Evolutionary conservation across 257 asterid genomes (phyloP), one percentile per base, ranked within the genome.

Genomic region (Cynanchum wilfordii): DNA sequence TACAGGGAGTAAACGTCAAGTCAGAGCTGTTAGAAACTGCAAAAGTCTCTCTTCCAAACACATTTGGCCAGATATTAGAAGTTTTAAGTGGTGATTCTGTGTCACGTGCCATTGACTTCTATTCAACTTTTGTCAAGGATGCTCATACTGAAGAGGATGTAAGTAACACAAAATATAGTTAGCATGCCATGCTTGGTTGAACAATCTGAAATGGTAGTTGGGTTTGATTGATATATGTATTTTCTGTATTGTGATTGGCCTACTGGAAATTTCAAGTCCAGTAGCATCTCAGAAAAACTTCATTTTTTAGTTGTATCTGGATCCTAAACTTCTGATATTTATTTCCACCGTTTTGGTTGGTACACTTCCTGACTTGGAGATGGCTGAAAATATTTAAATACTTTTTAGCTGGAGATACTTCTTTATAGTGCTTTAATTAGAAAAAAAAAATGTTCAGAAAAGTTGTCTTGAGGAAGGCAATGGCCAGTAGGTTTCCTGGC

Each of bases 1-100:
- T 69, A 78, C 89, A 91, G 99, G 97, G 99, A 76, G 77, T 84
- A 72, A 80, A 91, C 80, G 96, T 90, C 74, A 84, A 92, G 86
- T 83, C 87, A 75, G 99, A 94, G 82, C 81, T 94, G 79, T 74
- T 90, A 78, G 96, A 82, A 79, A 82, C 97, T 66, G 96, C 98
- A 65, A 81, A 73, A 69, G 73, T 77, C 55, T 84, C 98, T 74
- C 95, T 94, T 78, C 97, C 99, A 7, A 70, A 82, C 74, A 94
- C 89, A 75, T 94, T 94, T 74, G 76, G 83, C 81, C 79, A 84
- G 78, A 79, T 94, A 73, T 73, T 91, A 73, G 92, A 90, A 84
- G 90, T 89, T 40, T 74, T 94, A 76, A 90, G 78, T 77, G 78
- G 89, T 79, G 95, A 91, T 77, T 88, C 93, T 50, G 84, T 93